Base-by-base conservation (phyloP, 805 yeast genomes). In the Yarrowia deformans region DNA sequence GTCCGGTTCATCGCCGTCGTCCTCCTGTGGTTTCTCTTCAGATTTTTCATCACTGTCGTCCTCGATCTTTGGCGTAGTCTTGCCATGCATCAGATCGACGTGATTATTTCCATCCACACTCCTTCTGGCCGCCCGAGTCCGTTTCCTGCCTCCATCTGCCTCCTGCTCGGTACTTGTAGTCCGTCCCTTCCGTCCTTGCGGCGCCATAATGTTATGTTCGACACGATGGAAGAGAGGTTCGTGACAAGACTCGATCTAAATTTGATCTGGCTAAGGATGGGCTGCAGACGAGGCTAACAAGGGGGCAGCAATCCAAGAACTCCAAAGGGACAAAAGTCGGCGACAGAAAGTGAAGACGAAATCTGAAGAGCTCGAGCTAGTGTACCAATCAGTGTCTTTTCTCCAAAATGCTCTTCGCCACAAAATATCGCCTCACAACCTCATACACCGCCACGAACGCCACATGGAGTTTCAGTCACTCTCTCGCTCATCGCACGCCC, bases 161-260 rank as follows among this genome's bases (percentile, higher is more conserved):
- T 52, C 32, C 10, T 10, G n/a, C 23, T 45, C 45, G n/a, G 18
- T 23, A 23, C 29, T 4, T 23, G 29, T 8, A 14, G 43, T 12
- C 45, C 45, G 60, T 19, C 45, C 60, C 60, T 54, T 54, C 60
- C 60, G 60, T 37, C 42, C 60, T 35, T 54, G 60, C 45, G 60
- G 45, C 60, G 60, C 43, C 60, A 54, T 54, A 23, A 37, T 54
- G 45, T 54, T 7, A 37, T 54, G 45, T 54, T 13, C 6, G 43
- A 18, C 9, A 13, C 29, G 29, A 35, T 39, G 18, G 40, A 19
- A 18, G 29, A 7, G 40, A 34, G 56, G 10, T 16, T 18, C 18
- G n/a, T 48, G 35, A 5, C 10, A 18, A 46, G 52, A 29, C 12
- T 23, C 29, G 35, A 48, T 29, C 52, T 48, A 48, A 46, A 46